Evolutionary conservation across 1,284 basidiomycete genomes (phyloP).

Genomic region (Fistulinella staudtii): DNA sequence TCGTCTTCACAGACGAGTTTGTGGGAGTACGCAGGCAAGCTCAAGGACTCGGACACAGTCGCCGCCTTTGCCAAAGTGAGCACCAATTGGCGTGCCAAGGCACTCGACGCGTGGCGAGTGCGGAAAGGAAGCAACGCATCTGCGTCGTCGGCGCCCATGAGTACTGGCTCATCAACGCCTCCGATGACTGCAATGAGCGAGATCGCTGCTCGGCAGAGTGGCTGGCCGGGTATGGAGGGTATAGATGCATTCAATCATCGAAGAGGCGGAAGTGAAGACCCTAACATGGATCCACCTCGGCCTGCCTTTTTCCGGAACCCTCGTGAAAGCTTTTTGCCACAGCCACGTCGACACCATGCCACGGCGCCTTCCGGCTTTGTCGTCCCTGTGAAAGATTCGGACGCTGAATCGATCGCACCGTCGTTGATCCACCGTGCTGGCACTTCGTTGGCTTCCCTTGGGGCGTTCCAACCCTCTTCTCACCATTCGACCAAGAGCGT

Average conservation of each 20-base stretch:
- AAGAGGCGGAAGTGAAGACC: slow-evolving; percentile 35
- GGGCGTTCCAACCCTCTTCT: slow-evolving; percentile 32
- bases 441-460: slow-evolving; percentile 41
- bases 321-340: slow-evolving; percentile 50
- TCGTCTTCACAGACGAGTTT: slow-evolving; percentile 34
- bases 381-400: slow-evolving; percentile 28
- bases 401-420: slow-evolving; percentile 20
- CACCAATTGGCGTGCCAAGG: slow-evolving; percentile 68
- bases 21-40: slow-evolving; percentile 68
- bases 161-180: slow-evolving; percentile 4
- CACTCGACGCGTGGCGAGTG: slow-evolving; percentile 43
- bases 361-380: slow-evolving; percentile 42
- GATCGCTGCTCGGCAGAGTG: slow-evolving; percentile 10
- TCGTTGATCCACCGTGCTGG: slow-evolving; percentile 37
- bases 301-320: slow-evolving; percentile 56
- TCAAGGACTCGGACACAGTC: slow-evolving; percentile 67
- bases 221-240: slow-evolving; percentile 11
- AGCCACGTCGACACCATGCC: slow-evolving; percentile 28
- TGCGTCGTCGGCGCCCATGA: slow-evolving; percentile 11
- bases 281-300: slow-evolving; percentile 49
- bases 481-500: slow-evolving; percentile 36
- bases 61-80: slow-evolving; percentile 67
- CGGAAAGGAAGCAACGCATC: slow-evolving; percentile 14
- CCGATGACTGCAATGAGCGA: slow-evolving; percentile 21
- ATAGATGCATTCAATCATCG: slow-evolving; percentile 15